Base-by-base conservation (phyloP, 352 stramenopile genomes). In the Phytopythium mirpurense region DNA sequence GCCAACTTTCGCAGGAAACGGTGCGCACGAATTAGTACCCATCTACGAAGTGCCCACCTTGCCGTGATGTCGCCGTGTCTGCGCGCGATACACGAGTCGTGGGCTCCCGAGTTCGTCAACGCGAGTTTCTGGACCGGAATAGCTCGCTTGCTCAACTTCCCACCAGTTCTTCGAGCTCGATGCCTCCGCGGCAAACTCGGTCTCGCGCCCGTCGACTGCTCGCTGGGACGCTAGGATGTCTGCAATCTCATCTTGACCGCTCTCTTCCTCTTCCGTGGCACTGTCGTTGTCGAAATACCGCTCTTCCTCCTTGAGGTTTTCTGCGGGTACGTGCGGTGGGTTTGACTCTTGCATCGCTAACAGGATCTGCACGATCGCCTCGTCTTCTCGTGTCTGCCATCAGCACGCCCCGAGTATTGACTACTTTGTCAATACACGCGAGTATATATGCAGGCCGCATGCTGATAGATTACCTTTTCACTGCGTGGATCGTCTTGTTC, bases 161-260 rank as follows among this genome's bases (percentile, higher is more conserved):
- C 82, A 88, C 78, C 79, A 88, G 1, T 41, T 43, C 36, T 50
- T 57, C 36, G 49, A 10, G 54, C 57, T 58, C 38, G 59, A 27
- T 26, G 40, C 65, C 15, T 32, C n/a, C 26, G 5, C 36, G n/a
- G n/a, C n/a, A 54, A 45, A 29, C 35, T 57, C 47, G 3, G 51
- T 24, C 10, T 46, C 49, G 5, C 54, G 37, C 4, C 64, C 27
- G 59, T 74, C 72, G 31, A 72, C 24, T 0, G 68, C 23, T 5
- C 47, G 52, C 40, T 92, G 82, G 8, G 82, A 86, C 18, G 76
- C 73, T 26, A 93, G 59, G 35, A 93, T 93, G 36, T 88, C 78
- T 2, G 56, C 46, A 46, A 89, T 86, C 54, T 93, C 82, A 32
- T 72, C 57, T 44, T 72, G 40, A 18, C 54, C 65, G 31, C 67